These are phyloP conservation scores for Excoecaria agallocha DNA, from an alignment of 345 rosid genomes.

Conservation along the genomic window DNA sequence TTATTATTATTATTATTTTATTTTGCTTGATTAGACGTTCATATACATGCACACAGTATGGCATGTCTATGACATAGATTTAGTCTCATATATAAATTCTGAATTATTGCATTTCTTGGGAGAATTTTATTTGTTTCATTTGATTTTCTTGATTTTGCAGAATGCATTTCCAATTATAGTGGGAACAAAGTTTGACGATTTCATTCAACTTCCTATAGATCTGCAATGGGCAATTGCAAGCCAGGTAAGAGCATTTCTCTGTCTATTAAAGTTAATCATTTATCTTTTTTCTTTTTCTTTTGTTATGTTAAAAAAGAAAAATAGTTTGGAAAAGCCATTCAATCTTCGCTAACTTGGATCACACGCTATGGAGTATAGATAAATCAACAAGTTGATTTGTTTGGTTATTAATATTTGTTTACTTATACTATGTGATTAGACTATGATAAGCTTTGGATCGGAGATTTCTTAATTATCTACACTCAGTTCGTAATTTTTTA, in stretches of 20 bases:
- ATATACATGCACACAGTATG: neutral
- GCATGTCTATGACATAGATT: neutral
- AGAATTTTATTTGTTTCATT: neutral
- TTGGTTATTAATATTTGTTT: too few species aligned
- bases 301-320: neutral
- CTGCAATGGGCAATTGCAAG: slow-evolving; percentile 86
- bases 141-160: slow-evolving; percentile 33
- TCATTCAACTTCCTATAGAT: slow-evolving; percentile 86
- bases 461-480: too few species aligned
- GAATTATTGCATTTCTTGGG: neutral
- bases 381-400: too few species aligned
- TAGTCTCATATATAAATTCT: too few species aligned
- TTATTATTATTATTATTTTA: too few species aligned
- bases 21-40: neutral
- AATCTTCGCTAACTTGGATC: neutral
- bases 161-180: slow-evolving; percentile 79
- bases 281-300: neutral
- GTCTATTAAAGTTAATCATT: neutral
- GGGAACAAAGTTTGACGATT: slow-evolving; percentile 93
- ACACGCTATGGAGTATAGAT: neutral
- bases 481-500: too few species aligned
- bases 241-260: slow-evolving; percentile 46
- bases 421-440: too few species aligned
- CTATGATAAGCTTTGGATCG: too few species aligned
- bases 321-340: too few species aligned